Base-by-base conservation (phyloP, 2,329 filamentous ascomycete species). In the Monilinia vaccinii-corymbosi region DNA sequence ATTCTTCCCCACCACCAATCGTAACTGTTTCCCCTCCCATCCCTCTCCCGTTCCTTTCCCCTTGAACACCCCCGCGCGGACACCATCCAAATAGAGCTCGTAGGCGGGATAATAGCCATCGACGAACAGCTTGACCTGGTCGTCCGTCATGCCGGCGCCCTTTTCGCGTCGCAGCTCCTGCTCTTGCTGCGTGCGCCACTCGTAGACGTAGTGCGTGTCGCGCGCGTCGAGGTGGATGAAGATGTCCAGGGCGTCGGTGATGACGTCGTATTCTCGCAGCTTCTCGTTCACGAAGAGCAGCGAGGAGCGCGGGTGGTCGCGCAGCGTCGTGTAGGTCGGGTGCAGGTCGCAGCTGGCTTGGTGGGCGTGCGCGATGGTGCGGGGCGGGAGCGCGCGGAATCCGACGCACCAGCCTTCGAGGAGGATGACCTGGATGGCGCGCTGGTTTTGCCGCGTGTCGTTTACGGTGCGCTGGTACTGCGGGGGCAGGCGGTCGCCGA, bases 341-440 rank as follows among this genome's bases (percentile, higher is more conserved):
- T 56, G 45, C 5, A 51, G 57, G 0, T 31, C 21, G 1, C 34
- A 38, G 18, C 49, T 53, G 1, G 23, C 25, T 70, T 71, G 67
- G 63, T 76, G 70, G 76, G 78, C 81, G 32, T 67, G 61, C 60
- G 74, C 71, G 1, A 88, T 66, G 0, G 74, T 74, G 0, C 71
- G 65, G 1, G 77, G 72, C 21, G 75, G 68, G 25, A 87, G 73
- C 0, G 84, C 74, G 10, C 80, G 79, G 70, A 89, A 89, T 0
- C 86, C 86, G 2, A 89, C 80, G 71, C 84, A 88, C 86, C 86
- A 89, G 2, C 86, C 86, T 71, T 89, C 86, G 63, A 89, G 86
- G 28, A 89, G 79, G 0, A 89, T 77, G 1, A 88, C 78, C 4
- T 75, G 65, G 28, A 73, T 71, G 8, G 58, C 61, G 1, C 11